A percentile compares a stretch with the other conserved stretches of the same genome.
Conservation (phyloP, 352 stramenopile species). For the Hyaloperonospora arabidopsidis region DNA sequence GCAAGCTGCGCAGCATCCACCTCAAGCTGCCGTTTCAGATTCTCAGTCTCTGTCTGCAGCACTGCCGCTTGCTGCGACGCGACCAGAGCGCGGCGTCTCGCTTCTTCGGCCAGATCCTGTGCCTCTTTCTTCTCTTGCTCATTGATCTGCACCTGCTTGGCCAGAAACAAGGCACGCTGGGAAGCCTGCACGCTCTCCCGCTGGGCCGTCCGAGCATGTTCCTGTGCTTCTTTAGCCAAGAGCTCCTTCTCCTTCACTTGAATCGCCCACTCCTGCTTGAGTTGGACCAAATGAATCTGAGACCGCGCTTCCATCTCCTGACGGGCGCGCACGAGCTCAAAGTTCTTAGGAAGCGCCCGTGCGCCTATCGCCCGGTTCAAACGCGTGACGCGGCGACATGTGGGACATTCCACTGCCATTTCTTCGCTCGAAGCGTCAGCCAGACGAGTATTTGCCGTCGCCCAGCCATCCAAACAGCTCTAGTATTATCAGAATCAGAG, state of each 20-base stretch:
- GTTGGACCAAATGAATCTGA: constrained; percentile 38
- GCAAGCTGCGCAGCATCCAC: constrained; percentile 61
- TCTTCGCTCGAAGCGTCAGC: constrained; percentile 15
- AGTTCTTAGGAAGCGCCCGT: constrained; percentile 76
- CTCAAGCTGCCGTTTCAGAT: constrained; percentile 64
- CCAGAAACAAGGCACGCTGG: constrained; percentile 54
- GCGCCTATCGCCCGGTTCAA: constrained; percentile 38
- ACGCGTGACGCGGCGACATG: constrained; percentile 49
- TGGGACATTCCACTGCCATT: constrained; percentile 51
- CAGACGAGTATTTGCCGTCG: constrained; percentile 26
- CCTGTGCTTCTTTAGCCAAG: constrained; percentile 57
- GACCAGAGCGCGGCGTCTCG: constrained; percentile 41
- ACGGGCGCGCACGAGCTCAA: constrained; percentile 72
- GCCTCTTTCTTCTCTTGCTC: constrained; percentile 71
- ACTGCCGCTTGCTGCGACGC: constrained; percentile 65
- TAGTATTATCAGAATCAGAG: too few species aligned
- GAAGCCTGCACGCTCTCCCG: constrained; percentile 68
- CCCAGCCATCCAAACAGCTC: constrained; percentile 65
- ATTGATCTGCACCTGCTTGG: constrained; percentile 77
- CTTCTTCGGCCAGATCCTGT: constrained; percentile 63
- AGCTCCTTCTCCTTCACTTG: constrained; percentile 71
- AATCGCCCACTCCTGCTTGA: constrained; percentile 49
- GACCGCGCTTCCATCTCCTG: constrained; percentile 76
- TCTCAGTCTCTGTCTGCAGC: constrained; percentile 66
- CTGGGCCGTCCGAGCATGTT: constrained; percentile 60